Conservation (phyloP, 2,329 filamentous ascomycete species). For the Claviceps pazoutovae region DNA sequence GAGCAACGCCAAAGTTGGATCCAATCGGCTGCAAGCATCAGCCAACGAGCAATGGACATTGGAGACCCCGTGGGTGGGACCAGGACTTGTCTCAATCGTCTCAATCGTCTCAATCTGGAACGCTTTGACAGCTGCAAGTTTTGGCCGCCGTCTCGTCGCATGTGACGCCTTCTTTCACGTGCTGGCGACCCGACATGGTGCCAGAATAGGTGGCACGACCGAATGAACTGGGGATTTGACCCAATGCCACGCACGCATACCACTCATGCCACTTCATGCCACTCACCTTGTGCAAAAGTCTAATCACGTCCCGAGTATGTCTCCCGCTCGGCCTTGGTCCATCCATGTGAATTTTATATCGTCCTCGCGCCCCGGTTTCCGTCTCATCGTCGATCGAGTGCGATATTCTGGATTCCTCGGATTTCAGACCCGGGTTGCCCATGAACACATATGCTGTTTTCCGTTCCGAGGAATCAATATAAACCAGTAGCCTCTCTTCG, state of each 20-base stretch:
- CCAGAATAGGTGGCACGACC: slow-evolving; percentile 4
- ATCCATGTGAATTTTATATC: slow-evolving; percentile 3
- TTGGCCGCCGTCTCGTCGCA: neutral
- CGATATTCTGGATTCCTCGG: neutral
- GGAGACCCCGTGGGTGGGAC: too few relatives aligned
- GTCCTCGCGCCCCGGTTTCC: neutral
- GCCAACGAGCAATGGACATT: too few relatives aligned
- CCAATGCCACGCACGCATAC: neutral
- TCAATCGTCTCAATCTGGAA: too few relatives aligned
- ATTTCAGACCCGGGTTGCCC: neutral
- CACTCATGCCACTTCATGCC: neutral
- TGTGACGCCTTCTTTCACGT: slow-evolving; percentile 7
- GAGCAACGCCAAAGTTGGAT: too few relatives aligned
- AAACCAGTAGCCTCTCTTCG: neutral
- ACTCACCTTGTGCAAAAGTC: slow-evolving; percentile 2
- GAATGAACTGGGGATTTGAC: neutral
- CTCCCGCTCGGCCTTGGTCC: neutral
- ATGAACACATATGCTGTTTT: neutral
- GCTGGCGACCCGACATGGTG: slow-evolving; percentile 3
- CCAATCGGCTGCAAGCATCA: too few relatives aligned
- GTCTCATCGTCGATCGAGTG: neutral
- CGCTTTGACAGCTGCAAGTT: too few relatives aligned
- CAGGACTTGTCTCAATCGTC: too few relatives aligned
- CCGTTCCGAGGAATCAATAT: slow-evolving; percentile 3
- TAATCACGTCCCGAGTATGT: slow-evolving; percentile 7